These are phyloP conservation scores for Auricularia sp. DNA, from an alignment of 768 basidiomycete genomes.

Conservation along the genomic window DNA sequence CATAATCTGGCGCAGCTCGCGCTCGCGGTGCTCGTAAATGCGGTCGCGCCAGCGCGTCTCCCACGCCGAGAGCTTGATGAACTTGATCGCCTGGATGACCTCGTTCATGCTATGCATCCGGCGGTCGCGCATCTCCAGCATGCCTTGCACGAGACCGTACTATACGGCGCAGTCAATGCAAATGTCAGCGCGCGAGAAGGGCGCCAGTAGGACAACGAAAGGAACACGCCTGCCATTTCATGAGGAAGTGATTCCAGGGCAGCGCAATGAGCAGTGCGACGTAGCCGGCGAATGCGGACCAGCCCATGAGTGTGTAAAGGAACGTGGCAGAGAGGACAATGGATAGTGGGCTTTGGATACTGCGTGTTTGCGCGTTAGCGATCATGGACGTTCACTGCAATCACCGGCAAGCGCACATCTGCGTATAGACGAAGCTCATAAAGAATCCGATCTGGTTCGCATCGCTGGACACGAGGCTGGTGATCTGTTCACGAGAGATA, in stretches of 20 bases:
- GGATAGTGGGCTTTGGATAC: neutral
- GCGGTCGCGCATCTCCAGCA: neutral
- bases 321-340: neutral
- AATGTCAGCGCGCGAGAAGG: too few relatives aligned
- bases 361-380: neutral
- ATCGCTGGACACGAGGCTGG: neutral
- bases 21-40: neutral
- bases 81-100: constrained; percentile 1
- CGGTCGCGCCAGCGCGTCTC: neutral
- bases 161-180: neutral
- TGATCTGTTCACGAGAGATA: neutral
- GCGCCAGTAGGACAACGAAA: too few relatives aligned
- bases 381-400: neutral
- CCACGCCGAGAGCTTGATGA: neutral
- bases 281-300: neutral
- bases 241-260: neutral
- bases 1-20: neutral
- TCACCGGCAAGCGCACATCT: neutral
- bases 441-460: neutral
- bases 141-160: neutral
- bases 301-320: neutral
- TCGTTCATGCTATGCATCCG: neutral
- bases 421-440: too few relatives aligned
- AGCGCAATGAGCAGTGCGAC: neutral
- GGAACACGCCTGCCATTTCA: neutral